A percentile compares a stretch with the other conserved stretches of the same genome.
These are phyloP conservation scores for Phascolomyces articulosus DNA, from an alignment of 371 early-diverging fungal genomes.

Conservation along the genomic window DNA sequence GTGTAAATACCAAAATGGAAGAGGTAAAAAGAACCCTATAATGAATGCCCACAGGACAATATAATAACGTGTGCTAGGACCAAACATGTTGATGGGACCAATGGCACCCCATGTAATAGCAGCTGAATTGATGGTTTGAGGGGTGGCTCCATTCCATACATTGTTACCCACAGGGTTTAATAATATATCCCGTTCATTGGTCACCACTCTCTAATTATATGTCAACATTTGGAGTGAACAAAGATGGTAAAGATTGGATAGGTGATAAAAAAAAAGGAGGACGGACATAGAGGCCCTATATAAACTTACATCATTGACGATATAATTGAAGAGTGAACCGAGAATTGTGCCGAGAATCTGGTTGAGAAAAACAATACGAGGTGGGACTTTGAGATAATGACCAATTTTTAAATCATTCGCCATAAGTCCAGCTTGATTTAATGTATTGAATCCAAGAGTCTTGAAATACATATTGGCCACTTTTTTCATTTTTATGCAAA, in stretches of 20 bases:
- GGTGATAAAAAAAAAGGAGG: conserved; percentile 2
- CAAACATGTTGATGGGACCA: conserved; percentile 55
- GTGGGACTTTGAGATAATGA: conserved; percentile 79
- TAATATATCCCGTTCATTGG: conserved; percentile 45
- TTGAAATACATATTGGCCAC: conserved; percentile 65
- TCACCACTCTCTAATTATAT: conserved; percentile 48
- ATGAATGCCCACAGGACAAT: conserved; percentile 48
- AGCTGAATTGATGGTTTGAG: conserved; percentile 58
- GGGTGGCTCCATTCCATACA: conserved; percentile 56
- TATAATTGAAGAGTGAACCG: conserved; percentile 58
- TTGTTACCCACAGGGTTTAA: conserved; percentile 45
- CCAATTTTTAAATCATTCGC: conserved; percentile 70
- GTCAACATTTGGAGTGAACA: too few relatives aligned
- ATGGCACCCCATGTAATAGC: conserved; percentile 70
- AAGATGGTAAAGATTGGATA: too few relatives aligned
- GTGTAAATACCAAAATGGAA: conserved; percentile 51
- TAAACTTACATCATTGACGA: conserved; percentile 41
- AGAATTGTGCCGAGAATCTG: conserved; percentile 68
- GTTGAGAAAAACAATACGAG: conserved; percentile 58
- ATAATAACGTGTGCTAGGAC: conserved; percentile 43
- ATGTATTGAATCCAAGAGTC: conserved; percentile 56
- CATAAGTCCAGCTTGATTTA: conserved; percentile 58
- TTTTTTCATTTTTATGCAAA: too few relatives aligned
- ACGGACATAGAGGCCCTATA: too few relatives aligned
- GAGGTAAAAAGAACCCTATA: conserved; percentile 50